Evolutionary conservation across 768 basidiomycete species (phyloP).

Genomic region (Lentinula raphanica): DNA sequence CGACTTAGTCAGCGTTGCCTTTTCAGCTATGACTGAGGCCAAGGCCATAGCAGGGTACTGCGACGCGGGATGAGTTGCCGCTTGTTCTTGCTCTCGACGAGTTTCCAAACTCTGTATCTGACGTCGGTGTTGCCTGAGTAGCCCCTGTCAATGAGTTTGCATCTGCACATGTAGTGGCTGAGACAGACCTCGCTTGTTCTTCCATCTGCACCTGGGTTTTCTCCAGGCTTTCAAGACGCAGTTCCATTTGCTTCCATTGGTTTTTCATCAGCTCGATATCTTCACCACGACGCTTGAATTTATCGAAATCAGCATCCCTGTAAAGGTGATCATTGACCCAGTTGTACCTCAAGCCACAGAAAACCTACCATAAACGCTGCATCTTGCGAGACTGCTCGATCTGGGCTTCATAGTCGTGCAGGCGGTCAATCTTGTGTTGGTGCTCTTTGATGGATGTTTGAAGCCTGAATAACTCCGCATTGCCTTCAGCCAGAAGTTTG

Average conservation of each 20-base stretch:
- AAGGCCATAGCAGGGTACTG: constrained; percentile 20
- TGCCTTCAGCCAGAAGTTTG: constrained; percentile 62
- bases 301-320: constrained; percentile 74
- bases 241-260: constrained; percentile 60
- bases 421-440: constrained; percentile 73
- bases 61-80: neutral
- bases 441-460: constrained; percentile 73
- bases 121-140: constrained; percentile 46
- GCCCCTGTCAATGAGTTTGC: neutral
- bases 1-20: constrained; percentile 36
- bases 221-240: constrained; percentile 56
- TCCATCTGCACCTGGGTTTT: constrained; percentile 49
- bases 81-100: constrained; percentile 36
- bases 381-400: constrained; percentile 77
- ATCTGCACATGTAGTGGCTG: neutral
- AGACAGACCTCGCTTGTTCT: constrained; percentile 50
- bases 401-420: constrained; percentile 82
- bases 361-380: constrained; percentile 70
- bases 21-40: constrained; percentile 30
- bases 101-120: constrained; percentile 62
- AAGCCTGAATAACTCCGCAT: constrained; percentile 63
- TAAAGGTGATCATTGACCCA: neutral
- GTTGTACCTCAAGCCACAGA: neutral
- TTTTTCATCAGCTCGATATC: constrained; percentile 52
- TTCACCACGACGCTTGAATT: constrained; percentile 59